These are phyloP conservation scores for Turnera subulata DNA, from an alignment of 345 rosid genomes.

Conservation along the genomic window DNA sequence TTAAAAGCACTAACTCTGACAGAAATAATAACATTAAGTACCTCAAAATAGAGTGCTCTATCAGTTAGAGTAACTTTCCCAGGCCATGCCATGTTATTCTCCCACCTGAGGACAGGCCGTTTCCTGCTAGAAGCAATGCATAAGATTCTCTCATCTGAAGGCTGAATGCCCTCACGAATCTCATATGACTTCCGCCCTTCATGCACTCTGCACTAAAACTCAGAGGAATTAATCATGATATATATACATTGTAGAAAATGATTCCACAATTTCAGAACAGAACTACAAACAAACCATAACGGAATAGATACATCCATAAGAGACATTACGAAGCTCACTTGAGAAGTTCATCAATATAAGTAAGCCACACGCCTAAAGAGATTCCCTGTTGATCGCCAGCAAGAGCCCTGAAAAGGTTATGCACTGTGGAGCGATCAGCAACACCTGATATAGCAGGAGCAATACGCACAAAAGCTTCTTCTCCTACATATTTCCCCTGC, in stretches of 20 bases:
- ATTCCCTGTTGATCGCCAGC: conserved; percentile 59
- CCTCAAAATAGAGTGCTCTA: conserved; percentile 90
- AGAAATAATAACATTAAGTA: conserved; percentile 24
- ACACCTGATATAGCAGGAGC: conserved; percentile 87
- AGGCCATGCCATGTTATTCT: conserved; percentile 90
- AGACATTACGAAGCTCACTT: conserved; percentile 51
- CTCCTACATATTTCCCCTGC: conserved; percentile 68
- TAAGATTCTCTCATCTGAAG: conserved; percentile 61
- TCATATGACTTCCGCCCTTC: conserved; percentile 71
- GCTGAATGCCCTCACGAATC: conserved; percentile 40
- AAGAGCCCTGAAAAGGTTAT: conserved; percentile 83
- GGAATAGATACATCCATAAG: not conserved
- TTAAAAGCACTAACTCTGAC: not conserved
- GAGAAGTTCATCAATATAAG: conserved; percentile 80
- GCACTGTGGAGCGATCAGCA: conserved; percentile 82
- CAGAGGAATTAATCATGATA: too few relatives aligned
- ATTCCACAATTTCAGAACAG: not conserved
- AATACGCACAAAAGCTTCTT: conserved; percentile 84
- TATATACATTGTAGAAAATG: too few relatives aligned
- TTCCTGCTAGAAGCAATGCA: conserved; percentile 82
- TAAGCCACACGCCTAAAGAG: conserved; percentile 71
- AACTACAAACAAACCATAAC: not conserved
- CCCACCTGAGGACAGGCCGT: conserved; percentile 92
- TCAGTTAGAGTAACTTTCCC: conserved; percentile 85
- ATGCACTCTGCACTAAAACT: conserved; percentile 68